Evolutionary conservation across 768 basidiomycete genomes (phyloP).

Genomic region (Lactarius indigo): DNA sequence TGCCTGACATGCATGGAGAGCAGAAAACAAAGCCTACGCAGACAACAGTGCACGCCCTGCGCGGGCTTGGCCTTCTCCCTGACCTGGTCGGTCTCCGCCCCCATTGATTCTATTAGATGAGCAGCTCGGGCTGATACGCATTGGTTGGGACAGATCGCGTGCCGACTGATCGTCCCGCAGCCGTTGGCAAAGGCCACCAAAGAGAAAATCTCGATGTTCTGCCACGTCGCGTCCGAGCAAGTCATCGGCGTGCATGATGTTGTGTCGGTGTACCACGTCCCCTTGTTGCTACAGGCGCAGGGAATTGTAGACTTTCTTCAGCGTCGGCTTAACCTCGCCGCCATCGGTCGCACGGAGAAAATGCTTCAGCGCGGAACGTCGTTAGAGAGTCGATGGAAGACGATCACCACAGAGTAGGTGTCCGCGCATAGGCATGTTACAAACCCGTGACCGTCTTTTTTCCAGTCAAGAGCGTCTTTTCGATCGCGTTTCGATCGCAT

Average conservation of each 20-base stretch:
- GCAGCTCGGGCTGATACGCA: not conserved
- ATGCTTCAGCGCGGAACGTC: slow-evolving; percentile 59
- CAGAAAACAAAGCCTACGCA: slow-evolving; percentile 99
- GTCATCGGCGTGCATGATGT: slow-evolving; percentile 97
- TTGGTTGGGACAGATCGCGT: slow-evolving; percentile 68
- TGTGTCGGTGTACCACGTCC: slow-evolving; percentile 95
- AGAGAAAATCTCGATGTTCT: slow-evolving; percentile 98
- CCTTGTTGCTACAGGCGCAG: slow-evolving; percentile 85
- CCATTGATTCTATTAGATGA: not conserved
- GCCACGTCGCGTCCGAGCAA: slow-evolving; percentile 85
- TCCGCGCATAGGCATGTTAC: not conserved
- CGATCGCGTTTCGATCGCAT: slow-evolving; percentile 82
- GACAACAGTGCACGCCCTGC: slow-evolving; percentile 89
- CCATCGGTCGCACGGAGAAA: slow-evolving; percentile 49
- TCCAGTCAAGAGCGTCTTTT: slow-evolving; percentile 88
- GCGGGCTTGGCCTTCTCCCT: slow-evolving; percentile 88
- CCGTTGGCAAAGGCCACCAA: slow-evolving; percentile 84
- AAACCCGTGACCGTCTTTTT: not conserved
- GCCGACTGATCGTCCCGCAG: slow-evolving; percentile 76
- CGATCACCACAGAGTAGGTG: slow-evolving; percentile 70
- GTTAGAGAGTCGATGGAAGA: slow-evolving; percentile 75
- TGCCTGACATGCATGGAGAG: slow-evolving; percentile 98
- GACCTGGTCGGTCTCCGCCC: slow-evolving; percentile 63
- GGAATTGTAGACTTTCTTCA: slow-evolving; percentile 85
- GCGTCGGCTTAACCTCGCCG: slow-evolving; percentile 73